Evolutionary conservation across 495 filamentous ascomycete species (phyloP).

Genomic region (Lindgomyces ingoldianus): DNA sequence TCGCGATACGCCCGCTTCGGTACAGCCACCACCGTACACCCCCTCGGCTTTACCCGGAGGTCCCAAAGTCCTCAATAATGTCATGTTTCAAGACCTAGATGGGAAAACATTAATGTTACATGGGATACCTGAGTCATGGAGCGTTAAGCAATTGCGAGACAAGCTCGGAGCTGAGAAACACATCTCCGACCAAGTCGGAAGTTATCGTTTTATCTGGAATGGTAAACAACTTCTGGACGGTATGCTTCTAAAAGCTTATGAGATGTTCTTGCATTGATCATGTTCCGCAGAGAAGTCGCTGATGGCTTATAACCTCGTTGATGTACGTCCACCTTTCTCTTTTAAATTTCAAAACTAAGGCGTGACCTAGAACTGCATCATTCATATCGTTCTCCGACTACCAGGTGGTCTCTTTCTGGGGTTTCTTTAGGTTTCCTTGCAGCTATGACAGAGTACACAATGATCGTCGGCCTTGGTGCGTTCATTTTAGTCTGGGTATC

Average conservation of each 20-base stretch:
- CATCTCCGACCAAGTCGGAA: neutral
- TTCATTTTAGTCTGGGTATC: too few relatives aligned
- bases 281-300: neutral
- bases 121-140: neutral
- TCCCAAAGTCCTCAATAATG: neutral
- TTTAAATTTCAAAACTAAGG: neutral
- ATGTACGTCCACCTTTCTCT: neutral
- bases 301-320: neutral
- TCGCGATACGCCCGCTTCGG: neutral
- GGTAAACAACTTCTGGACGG: slow-evolving; percentile 6
- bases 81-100: slow-evolving; percentile 2
- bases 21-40: neutral
- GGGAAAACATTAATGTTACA: neutral
- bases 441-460: neutral
- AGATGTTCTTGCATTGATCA: neutral
- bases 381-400: slow-evolving; percentile 2
- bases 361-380: neutral
- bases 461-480: neutral
- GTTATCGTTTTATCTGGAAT: neutral
- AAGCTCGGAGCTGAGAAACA: slow-evolving; percentile 5
- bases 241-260: neutral
- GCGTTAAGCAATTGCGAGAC: neutral
- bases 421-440: neutral
- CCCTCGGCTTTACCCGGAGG: neutral
- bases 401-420: neutral